Base-by-base conservation (phyloP, 164 flowering plant genomes). In the Nymphaea thermarum region DNA sequence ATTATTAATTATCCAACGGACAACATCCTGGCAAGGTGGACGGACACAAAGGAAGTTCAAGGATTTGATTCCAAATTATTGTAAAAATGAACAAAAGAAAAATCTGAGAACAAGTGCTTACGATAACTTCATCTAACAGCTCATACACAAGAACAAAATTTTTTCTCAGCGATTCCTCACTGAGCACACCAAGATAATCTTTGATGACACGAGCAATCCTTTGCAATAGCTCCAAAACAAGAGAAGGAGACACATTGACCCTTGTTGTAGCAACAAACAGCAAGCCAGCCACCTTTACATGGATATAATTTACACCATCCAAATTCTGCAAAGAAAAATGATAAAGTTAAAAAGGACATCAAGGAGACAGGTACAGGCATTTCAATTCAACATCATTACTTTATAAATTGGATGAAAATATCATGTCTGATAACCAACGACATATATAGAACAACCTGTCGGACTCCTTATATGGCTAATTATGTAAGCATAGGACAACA, bases 61-160 rank as follows among this genome's bases (percentile, higher is more conserved):
- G 36, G 36, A 25, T 25, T 25, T 25, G 36, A 25, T 25, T 25
- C 36, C 36, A 25, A 25, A 25, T 0, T 25, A 25, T 25, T 25
- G 36, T 25, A 25, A 25, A 25, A 25, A 25, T 25, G 36, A 25
- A 25, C 36, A 25, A 25, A 25, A 62, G n/a, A 17, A 62, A 62
- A 12, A 62, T 17, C 36, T 62, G 10, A 62, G 64, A 62, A 62
- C 7, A 17, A 62, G 64, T 60, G 84, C 96, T 94, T 81, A 94
- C 98, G 63, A 94, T 83, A 63, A 94, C 97, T 88, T 94, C 98
- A 66, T 94, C 97, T 62, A 91, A 93, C 80, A 94, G 74, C 80
- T 94, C 98, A 79, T 94, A 91, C 60, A 94, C 96, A 66, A 94
- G 97, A 62, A 94, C 96, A 84, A 94, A 94, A 70, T 94, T 94